These are phyloP conservation scores for Amoebophrya sp. DNA, from an alignment of 169 alveolate genomes.

Conservation along the genomic window DNA sequence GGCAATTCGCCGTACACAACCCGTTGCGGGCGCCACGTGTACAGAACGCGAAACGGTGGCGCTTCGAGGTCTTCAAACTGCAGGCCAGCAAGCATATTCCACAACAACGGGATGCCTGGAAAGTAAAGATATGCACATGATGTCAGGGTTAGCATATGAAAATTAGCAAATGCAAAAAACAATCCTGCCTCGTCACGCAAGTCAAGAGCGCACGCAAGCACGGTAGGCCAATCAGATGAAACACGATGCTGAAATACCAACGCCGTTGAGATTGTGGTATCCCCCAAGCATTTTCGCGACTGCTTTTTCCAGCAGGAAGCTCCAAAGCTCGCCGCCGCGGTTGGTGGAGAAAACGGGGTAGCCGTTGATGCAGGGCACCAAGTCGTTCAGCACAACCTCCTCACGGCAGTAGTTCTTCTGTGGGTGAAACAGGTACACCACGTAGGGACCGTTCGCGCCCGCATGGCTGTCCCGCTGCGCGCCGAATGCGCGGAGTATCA, in stretches of 20 bases:
- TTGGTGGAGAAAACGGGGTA: background rate
- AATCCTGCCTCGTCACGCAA: too few relatives aligned
- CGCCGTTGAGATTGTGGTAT: background rate
- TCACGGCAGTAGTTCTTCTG: background rate
- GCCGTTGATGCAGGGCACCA: background rate
- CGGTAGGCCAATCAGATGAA: too few relatives aligned
- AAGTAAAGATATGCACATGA: too few relatives aligned
- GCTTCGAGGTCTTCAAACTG: background rate
- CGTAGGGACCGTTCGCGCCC: background rate
- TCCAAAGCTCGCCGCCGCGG: background rate
- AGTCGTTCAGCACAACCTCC: background rate
- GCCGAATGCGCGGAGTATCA: background rate
- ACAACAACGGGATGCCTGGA: background rate
- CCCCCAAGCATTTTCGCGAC: background rate
- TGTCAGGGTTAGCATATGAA: too few relatives aligned
- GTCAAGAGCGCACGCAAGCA: too few relatives aligned
- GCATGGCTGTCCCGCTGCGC: background rate
- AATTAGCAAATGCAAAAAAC: too few relatives aligned
- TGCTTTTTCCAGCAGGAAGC: background rate
- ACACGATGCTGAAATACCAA: too few relatives aligned
- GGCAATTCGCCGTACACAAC: background rate
- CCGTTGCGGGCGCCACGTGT: conserved; percentile 14
- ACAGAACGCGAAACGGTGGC: background rate
- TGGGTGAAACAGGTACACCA: background rate
- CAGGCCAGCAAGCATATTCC: conserved; percentile 16